Evolutionary conservation across 768 basidiomycete genomes (phyloP).

Genomic region (Porphyrellus cyaneotinctus): DNA sequence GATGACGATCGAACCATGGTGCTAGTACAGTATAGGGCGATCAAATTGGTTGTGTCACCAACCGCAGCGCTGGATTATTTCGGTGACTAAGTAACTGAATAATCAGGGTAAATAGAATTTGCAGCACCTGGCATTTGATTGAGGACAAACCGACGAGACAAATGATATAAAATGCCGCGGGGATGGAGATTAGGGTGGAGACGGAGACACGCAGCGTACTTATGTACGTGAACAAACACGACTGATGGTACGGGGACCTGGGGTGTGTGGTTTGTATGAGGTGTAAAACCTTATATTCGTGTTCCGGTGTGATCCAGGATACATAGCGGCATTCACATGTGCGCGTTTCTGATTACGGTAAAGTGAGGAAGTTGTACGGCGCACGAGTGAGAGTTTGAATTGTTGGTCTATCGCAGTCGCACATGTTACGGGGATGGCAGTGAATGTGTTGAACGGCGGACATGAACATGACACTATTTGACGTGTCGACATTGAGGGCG

Average conservation of each 20-base stretch:
- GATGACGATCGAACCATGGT: constrained; percentile 27
- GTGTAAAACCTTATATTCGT: constrained; percentile 34
- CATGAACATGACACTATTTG: constrained; percentile 24
- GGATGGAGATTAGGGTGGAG: constrained; percentile 32
- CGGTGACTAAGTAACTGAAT: constrained; percentile 3
- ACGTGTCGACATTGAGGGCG: constrained; percentile 25
- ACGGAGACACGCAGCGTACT: constrained; percentile 25
- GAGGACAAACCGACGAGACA: constrained; percentile 11
- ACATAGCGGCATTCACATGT: constrained; percentile 36
- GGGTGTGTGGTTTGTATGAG: constrained; percentile 29
- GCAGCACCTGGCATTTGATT: constrained; percentile 15
- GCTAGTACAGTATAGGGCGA: constrained; percentile 6
- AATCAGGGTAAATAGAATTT: constrained; percentile 6
- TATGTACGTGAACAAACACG: constrained; percentile 36
- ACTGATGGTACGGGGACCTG: constrained; percentile 34
- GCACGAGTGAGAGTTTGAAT: constrained; percentile 17
- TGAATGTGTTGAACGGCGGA: constrained; percentile 10
- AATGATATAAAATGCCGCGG: constrained; percentile 29
- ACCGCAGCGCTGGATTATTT: constrained; percentile 16
- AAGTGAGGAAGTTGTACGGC: constrained; percentile 29
- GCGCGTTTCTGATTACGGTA: constrained; percentile 32
- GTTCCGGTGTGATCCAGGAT: constrained; percentile 25
- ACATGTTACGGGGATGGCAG: constrained; percentile 13
- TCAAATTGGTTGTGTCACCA: constrained; percentile 27
- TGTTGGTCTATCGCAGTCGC: constrained; percentile 17